Percentiles rank a stretch among this genome's conserved stretches.
Evolutionary conservation across 257 asterid species (phyloP).

Genomic region (Leptodermis oblonga): DNA sequence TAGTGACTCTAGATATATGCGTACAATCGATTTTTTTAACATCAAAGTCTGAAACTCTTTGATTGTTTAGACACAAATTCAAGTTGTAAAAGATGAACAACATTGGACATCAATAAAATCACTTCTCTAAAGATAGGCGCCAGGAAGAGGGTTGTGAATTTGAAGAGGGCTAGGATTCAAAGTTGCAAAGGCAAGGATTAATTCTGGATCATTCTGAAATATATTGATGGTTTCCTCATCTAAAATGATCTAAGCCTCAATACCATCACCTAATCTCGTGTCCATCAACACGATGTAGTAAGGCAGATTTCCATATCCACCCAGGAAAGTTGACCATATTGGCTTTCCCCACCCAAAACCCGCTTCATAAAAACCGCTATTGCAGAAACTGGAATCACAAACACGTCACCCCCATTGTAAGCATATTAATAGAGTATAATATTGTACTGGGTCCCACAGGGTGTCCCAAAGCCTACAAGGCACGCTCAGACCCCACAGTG

Average conservation of each 20-base stretch:
- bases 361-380: not conserved
- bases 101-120: not conserved
- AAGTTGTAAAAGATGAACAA: no score
- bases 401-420: not conserved
- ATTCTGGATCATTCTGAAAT: not conserved
- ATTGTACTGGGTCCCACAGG: no score
- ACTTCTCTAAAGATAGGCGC: not conserved
- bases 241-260: constrained; percentile 5
- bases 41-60: no score
- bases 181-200: not conserved
- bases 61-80: no score
- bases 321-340: not conserved
- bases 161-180: not conserved
- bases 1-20: no score
- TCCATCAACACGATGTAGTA: not conserved
- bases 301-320: not conserved
- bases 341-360: constrained; percentile 15
- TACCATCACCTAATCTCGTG: constrained; percentile 1
- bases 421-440: no score
- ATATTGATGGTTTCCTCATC: not conserved
- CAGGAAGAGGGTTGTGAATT: not conserved
- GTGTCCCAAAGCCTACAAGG: no score
- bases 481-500: no score
- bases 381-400: not conserved
- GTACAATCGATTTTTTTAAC: no score